Base-by-base conservation (phyloP, 768 basidiomycete genomes). In the Saitozyma sp. region DNA sequence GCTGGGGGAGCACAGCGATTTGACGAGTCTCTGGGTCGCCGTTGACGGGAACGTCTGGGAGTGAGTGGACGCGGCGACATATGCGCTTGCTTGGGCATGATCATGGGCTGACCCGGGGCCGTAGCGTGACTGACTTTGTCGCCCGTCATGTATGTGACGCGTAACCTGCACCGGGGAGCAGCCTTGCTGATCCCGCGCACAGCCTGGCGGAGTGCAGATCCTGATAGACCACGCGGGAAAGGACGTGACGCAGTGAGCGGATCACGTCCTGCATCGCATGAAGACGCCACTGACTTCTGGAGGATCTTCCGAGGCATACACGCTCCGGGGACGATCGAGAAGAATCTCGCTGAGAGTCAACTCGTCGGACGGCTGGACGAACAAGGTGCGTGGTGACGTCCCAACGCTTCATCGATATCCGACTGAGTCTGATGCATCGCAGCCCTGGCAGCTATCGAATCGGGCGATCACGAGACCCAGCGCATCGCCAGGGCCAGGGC, bases 401-500 rank as follows among this genome's bases (percentile, higher is more conserved):
- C 29, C 17, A 10, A 37, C 4, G 50, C 3, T 55, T 8, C 45
- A 82, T 3, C 70, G 74, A 50, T 77, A 61, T 79, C 77, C 17
- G 84, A 87, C 55, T 82, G 84, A 59, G 81, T 90, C n/a, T 19
- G 87, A 39, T 38, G 29, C 8, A 53, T 29, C 89, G 19, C 4
- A 43, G 52, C n/a, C n/a, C 0, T 53, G 43, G 16, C 39, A 41
- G 38, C 46, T 19, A 51, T 40, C 0, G 68, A 76, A 49, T 85
- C 85, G 74, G 87, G 89, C 3, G 85, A 84, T 66, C 90, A 91
- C 61, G 88, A 89, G 64, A 70, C 87, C 11, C 82, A 83, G 11
- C 83, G 90, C 59, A 85, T 89, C 8, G 85, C 86, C 67, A 79
- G 83, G 38, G 73, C 70, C 10, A 60, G 69, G 41, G 67, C 68